Base-by-base conservation (phyloP, 768 basidiomycete species). In the Leucogyrophana mollusca region DNA sequence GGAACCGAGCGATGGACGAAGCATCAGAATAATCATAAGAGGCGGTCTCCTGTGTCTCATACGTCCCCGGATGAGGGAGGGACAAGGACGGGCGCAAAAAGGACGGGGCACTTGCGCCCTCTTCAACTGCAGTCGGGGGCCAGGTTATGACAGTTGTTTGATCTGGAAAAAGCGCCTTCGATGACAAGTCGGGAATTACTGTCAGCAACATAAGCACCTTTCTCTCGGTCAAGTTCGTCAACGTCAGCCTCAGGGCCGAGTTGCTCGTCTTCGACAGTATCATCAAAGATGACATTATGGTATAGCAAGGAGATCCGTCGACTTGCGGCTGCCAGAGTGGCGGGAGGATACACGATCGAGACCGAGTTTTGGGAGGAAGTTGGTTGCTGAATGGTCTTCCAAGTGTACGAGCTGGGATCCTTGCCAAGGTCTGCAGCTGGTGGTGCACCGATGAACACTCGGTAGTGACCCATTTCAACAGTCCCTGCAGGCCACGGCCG, bases 1-100 rank as follows among this genome's bases (percentile, higher is more conserved):
- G 89, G 55, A 91, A 90, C 9, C 73, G 76, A 8, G 74, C 79
- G 51, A 91, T 85, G 14, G 87, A 89, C 0, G 84, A 84, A 1
- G 79, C 73, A 53, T 85, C 78, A 4, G 85, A 86, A 57, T 80
- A 80, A 50, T 73, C 65, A 52, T 71, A 70, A 1, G 82, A 82
- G 33, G 70, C 68, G 0, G 71, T 72, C 33, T 73, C 74, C 56
- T 80, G 76, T 2, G 73, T 75, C 34, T 66, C 65, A 35, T 68
- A 62, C 8, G 64, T 69, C 41, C 56, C 61, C 13, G 14, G 30
- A 1, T 27, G 52, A 1, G 52, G 58, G 32, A 57, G 51, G 30
- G 60, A 59, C 43, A 56, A 57, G 36, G 66, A 62, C 4, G 58
- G 61, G 30, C 54, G 60, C 30, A 64, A 55, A 45, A 60, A 62